These are phyloP conservation scores for Crithidia brevicula DNA, from an alignment of 208 protist species.

Conservation along the genomic window DNA sequence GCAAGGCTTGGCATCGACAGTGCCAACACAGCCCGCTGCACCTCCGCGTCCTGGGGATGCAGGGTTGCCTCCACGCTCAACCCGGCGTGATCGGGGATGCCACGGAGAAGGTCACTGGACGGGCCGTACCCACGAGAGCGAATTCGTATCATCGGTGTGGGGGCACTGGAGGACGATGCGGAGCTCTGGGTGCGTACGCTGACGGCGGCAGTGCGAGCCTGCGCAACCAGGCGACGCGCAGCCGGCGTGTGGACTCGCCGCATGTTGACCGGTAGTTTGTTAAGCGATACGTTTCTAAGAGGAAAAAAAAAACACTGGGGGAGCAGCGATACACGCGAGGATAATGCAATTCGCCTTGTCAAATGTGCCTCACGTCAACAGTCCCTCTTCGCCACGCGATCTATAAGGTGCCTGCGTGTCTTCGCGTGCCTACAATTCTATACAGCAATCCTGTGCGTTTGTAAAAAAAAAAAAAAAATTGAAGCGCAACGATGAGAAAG, in stretches of 20 bases:
- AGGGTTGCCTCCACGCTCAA: conserved; percentile 71
- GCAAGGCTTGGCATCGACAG: conserved; percentile 55
- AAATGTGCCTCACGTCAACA: too few species aligned
- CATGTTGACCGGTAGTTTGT: not conserved
- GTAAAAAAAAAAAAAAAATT: not conserved
- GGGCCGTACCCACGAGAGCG: conserved; percentile 78
- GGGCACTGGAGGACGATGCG: conserved; percentile 8
- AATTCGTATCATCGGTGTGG: conserved; percentile 33
- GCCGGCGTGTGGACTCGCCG: conserved; percentile 27
- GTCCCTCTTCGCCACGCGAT: too few species aligned
- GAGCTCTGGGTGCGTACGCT: conserved; percentile 13
- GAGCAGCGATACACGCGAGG: too few species aligned
- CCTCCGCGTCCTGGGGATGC: conserved; percentile 67
- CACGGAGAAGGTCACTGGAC: conserved; percentile 66
- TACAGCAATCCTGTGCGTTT: too few species aligned
- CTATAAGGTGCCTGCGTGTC: too few species aligned
- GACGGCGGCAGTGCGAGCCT: not conserved
- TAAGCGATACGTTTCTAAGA: not conserved
- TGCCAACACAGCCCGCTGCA: conserved; percentile 71
- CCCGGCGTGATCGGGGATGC: conserved; percentile 40
- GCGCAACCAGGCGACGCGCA: conserved; percentile 7
- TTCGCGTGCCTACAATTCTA: too few species aligned
- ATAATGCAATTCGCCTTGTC: too few species aligned
- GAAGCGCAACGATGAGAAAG: not conserved
- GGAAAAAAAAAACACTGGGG: too few species aligned